Evolutionary conservation across 331 rosid species (phyloP).

Genomic region (Prunus yedoensis): DNA sequence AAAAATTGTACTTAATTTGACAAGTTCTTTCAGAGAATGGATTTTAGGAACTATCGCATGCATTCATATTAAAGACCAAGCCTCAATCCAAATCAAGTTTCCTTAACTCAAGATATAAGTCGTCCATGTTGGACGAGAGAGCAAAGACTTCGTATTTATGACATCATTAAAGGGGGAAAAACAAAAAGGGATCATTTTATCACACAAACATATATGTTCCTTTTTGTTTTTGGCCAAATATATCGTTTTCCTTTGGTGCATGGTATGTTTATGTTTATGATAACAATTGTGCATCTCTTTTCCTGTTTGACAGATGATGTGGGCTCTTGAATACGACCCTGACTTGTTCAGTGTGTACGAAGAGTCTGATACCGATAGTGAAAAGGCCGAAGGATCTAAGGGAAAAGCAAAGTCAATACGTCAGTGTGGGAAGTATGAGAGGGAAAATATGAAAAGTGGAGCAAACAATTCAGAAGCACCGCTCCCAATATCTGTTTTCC

Average conservation of each 20-base stretch:
- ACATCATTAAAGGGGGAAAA: background rate
- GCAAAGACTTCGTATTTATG: background rate
- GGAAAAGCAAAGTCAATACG: conserved; percentile 71
- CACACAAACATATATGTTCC: background rate
- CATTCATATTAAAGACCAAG: background rate
- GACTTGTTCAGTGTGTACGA: conserved; percentile 62
- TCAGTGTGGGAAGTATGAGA: conserved; percentile 86
- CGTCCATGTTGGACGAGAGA: background rate
- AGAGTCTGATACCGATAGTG: conserved; percentile 47
- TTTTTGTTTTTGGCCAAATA: background rate
- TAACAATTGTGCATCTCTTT: background rate
- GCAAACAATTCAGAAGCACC: conserved; percentile 68
- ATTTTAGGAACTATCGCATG: background rate
- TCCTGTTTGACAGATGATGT: conserved; percentile 84
- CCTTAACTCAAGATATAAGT: background rate
- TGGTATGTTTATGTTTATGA: background rate
- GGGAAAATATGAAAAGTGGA: conserved; percentile 67
- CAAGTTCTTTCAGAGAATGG: background rate
- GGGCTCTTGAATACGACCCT: conserved; percentile 98
- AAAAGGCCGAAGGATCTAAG: conserved; percentile 50
- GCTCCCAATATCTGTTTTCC: conserved; percentile 92
- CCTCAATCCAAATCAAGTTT: too few species aligned
- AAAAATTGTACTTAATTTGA: background rate
- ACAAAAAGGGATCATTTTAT: background rate
- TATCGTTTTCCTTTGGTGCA: background rate